phyloP scores from a whole-genome alignment of 2,329 filamentous ascomycete genomes.

The Orbilia oligospora region DNA sequence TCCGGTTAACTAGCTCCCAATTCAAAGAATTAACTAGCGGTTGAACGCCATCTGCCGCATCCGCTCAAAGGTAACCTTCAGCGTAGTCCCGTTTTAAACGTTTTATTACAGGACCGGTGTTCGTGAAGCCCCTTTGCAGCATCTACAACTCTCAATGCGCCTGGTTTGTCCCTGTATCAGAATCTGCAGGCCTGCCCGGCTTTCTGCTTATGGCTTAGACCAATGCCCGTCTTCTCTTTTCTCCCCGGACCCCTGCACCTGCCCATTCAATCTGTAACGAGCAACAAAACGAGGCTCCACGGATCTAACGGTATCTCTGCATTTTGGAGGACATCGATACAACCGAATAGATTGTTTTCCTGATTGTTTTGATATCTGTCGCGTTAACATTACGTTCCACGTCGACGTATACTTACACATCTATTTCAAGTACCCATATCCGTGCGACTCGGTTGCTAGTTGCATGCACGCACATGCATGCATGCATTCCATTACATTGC shows the following conservation, averaged over 20 bases:
- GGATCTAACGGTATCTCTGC: slow-evolving; percentile 26
- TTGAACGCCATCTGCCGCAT: slow-evolving; percentile 32
- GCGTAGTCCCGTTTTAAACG: not conserved
- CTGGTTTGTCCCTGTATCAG: slow-evolving; percentile 60
- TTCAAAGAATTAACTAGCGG: slow-evolving; percentile 6
- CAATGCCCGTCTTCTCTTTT: slow-evolving; percentile 17
- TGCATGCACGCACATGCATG: not conserved
- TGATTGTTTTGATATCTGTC: slow-evolving; percentile 43
- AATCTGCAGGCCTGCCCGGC: slow-evolving; percentile 49
- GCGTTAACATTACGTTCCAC: no score
- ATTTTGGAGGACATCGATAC: slow-evolving; percentile 6
- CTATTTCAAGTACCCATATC: no score
- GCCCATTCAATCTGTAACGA: slow-evolving; percentile 59
- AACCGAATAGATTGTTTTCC: slow-evolving; percentile 4
- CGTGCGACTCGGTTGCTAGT: slow-evolving; percentile 40
- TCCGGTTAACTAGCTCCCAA: not conserved
- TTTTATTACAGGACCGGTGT: slow-evolving; percentile 54
- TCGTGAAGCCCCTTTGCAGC: slow-evolving; percentile 46
- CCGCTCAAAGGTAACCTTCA: slow-evolving; percentile 10
- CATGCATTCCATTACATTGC: slow-evolving; percentile 25
- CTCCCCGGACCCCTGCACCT: slow-evolving; percentile 50
- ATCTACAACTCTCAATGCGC: slow-evolving; percentile 33
- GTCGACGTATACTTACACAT: slow-evolving; percentile 4
- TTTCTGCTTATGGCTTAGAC: slow-evolving; percentile 53
- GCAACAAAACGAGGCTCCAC: slow-evolving; percentile 14